Percentiles rank a stretch among this genome's conserved stretches.
Evolutionary conservation across 139 green algal genomes (phyloP).

Genomic region (Ettlia oleoabundans): DNA sequence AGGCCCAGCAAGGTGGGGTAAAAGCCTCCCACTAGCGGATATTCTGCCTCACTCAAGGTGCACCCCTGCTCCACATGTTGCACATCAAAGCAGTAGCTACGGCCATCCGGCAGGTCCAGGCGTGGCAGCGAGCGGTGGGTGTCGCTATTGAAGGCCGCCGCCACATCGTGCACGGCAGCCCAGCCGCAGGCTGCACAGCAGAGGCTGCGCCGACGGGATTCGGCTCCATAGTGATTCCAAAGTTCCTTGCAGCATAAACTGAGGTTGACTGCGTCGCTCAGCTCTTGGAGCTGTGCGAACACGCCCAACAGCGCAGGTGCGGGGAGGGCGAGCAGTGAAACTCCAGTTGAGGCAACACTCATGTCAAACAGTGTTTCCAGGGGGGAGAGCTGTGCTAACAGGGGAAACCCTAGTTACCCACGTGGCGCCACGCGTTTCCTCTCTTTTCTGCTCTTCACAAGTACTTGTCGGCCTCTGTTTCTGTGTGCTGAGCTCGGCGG

Average conservation of each 20-base stretch:
- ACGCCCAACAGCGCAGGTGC: slow-evolving; percentile 3
- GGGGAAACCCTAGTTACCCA: too few relatives aligned
- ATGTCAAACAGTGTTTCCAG: too few relatives aligned
- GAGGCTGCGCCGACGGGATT: not conserved
- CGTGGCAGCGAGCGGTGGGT: not conserved
- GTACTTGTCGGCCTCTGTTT: too few relatives aligned
- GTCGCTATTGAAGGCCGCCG: not conserved
- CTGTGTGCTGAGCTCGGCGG: too few relatives aligned
- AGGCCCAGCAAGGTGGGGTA: not conserved
- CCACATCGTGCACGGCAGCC: not conserved
- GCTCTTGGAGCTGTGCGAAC: not conserved
- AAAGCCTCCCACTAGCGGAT: not conserved
- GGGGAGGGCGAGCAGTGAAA: not conserved
- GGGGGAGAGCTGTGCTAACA: too few relatives aligned
- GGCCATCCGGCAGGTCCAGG: slow-evolving; percentile 7
- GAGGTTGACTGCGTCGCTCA: slow-evolving; percentile 9
- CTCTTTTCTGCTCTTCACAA: too few relatives aligned
- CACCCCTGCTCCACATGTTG: not conserved
- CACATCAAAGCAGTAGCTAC: not conserved
- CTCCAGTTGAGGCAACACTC: too few relatives aligned
- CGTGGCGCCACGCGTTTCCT: too few relatives aligned
- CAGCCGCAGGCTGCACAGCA: slow-evolving; percentile 24
- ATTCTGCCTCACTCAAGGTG: not conserved
- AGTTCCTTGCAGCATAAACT: slow-evolving; percentile 21
- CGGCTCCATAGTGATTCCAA: not conserved